Conservation (phyloP, 2,329 filamentous ascomycete species). For the Clarireedia sp. region DNA sequence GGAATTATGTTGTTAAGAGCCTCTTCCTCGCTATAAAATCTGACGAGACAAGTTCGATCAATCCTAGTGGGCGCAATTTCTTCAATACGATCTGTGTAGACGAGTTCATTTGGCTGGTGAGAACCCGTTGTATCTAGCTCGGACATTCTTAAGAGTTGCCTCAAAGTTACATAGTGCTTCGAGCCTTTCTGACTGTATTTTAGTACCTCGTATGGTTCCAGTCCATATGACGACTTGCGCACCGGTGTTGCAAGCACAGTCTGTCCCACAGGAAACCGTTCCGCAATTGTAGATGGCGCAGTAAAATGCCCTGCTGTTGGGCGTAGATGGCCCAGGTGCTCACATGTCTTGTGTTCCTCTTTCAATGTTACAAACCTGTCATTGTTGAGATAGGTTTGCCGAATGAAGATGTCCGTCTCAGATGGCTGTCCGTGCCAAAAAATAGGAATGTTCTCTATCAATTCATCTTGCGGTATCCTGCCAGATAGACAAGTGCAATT, state of each 20-base stretch:
- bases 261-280: conserved; percentile 44
- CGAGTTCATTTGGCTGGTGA: conserved; percentile 38
- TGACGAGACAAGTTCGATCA: conserved; percentile 49
- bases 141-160: conserved; percentile 44
- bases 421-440: conserved; percentile 46
- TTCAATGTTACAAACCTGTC: conserved; percentile 55
- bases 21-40: conserved; percentile 40
- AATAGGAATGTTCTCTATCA: conserved; percentile 50
- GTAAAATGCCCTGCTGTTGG: neutral
- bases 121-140: conserved; percentile 29
- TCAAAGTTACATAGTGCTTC: conserved; percentile 35
- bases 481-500: conserved; percentile 57
- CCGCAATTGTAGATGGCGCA: conserved; percentile 5
- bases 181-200: conserved; percentile 26
- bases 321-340: conserved; percentile 27
- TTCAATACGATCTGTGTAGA: conserved; percentile 42
- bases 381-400: conserved; percentile 57
- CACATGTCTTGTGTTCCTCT: conserved; percentile 47
- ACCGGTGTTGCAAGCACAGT: conserved; percentile 38
- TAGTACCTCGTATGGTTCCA: conserved; percentile 57
- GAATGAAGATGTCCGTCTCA: conserved; percentile 52
- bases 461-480: conserved; percentile 45
- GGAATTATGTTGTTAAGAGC: conserved; percentile 36
- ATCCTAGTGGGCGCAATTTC: conserved; percentile 36
- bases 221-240: conserved; percentile 36